A percentile compares a stretch with the other conserved stretches of the same genome.
These are phyloP conservation scores for Thuja plicata DNA, from an alignment of 83 land plant genomes.

Conservation along the genomic window DNA sequence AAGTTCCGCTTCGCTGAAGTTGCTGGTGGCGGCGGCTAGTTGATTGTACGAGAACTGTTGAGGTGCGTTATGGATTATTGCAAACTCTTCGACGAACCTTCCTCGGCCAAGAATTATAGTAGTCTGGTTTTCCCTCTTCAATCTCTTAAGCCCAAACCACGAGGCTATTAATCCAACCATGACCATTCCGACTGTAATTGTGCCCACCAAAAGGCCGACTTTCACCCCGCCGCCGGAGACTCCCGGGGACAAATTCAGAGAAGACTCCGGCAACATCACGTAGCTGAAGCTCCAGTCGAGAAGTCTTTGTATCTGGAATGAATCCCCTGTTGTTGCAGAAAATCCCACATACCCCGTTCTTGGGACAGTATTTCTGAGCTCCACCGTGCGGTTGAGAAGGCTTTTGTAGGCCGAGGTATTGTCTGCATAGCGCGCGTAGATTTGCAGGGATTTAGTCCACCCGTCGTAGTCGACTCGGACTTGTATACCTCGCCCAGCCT, in stretches of 20 bases:
- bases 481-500: constrained; percentile 14
- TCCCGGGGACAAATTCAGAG: neutral
- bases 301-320: constrained; percentile 22
- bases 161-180: too few species aligned
- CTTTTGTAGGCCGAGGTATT: neutral
- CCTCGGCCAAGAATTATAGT: neutral
- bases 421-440: constrained; percentile 13
- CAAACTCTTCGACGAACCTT: neutral
- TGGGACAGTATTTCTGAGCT: constrained; percentile 9
- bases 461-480: constrained; percentile 23
- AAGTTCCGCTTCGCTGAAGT: constrained; percentile 37
- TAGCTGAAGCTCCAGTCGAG: constrained; percentile 24
- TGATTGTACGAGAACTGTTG: constrained; percentile 19
- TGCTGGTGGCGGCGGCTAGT: constrained; percentile 31
- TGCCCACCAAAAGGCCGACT: neutral
- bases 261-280: neutral
- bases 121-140: neutral
- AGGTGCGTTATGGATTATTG: constrained; percentile 18
- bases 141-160: neutral
- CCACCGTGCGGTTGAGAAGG: constrained; percentile 15
- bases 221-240: neutral
- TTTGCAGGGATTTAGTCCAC: constrained; percentile 9
- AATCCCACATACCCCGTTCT: constrained; percentile 24
- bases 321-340: constrained; percentile 16
- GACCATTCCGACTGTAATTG: neutral